Evolutionary conservation across 2,329 filamentous ascomycete genomes (phyloP), one percentile per base, ranked within the genome.

Genomic region (Aspergillus jensenii): DNA sequence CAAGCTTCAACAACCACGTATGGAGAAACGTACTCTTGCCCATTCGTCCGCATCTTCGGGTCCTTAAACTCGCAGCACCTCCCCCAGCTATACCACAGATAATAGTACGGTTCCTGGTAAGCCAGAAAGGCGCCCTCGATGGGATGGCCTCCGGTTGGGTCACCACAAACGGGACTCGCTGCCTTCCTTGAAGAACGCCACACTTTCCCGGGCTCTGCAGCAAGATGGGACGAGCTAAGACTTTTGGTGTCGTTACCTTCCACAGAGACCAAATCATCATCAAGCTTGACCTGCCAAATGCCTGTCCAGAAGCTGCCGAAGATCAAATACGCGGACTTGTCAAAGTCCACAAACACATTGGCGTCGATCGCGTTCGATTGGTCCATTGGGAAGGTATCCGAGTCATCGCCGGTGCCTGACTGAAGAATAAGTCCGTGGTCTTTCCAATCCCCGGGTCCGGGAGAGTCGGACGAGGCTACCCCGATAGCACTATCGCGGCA

Each of bases 291-390:
- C 67, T 86, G 83, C 77, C 84, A 88, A 61, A 90, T 80, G 62
- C 86, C 83, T 6, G 76, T 74, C 87, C 87, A 91, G 78, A 89
- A 90, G 44, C 84, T 87, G 44, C 88, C 88, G 60, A 88, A 90
- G 52, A 78, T 84, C 65, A 87, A 71, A 58, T 79, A 80, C 61
- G 79, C 81, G 5, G 65, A 62, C 3, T 65, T 65, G 23, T 69
- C 65, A 1, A 56, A 48, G 40, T 74, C 74, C 12, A 77, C 63
- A 54, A 86, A 67, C 4, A 86, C 71, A 57, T 81, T 82, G 2
- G 80, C 74, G 64, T 87, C 89, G 66, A 91, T 86, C 44, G 83
- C 81, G 63, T 87, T 87, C 67, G 84, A 85, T 4, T 71, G 59
- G 48, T 77, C 79, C 54, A 75, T 76, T 0, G 74, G 65, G 31